Percentiles rank a stretch among this genome's conserved stretches.
Conservation (phyloP, 2,329 filamentous ascomycete species). For the Camillea tinctor region DNA sequence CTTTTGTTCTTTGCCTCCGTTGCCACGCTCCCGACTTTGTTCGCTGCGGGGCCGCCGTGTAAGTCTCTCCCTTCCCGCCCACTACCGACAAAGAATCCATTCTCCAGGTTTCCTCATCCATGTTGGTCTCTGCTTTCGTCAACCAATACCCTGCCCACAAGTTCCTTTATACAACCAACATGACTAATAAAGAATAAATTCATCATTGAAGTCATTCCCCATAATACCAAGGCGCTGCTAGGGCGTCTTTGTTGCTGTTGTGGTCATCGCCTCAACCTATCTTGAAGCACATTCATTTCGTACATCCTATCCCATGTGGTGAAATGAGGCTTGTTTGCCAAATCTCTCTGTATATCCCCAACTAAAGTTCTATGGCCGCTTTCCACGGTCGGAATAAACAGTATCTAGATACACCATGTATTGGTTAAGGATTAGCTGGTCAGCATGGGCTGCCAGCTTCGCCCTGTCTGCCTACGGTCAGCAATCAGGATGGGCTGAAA, state of each 20-base stretch:
- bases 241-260: conserved; percentile 19
- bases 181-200: conserved; percentile 15
- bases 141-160: conserved; percentile 8
- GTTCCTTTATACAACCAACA: conserved; percentile 6
- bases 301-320: conserved; percentile 15
- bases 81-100: conserved; percentile 18
- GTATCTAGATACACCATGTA: conserved; percentile 28
- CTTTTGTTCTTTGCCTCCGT: conserved; percentile 18
- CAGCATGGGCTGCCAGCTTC: conserved; percentile 30
- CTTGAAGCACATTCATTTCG: conserved; percentile 5
- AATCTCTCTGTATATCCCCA: conserved; percentile 5
- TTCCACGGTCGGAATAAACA: conserved; percentile 11
- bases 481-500: conserved; percentile 46
- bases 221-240: conserved; percentile 8
- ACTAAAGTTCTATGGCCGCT: conserved; percentile 8
- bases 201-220: conserved; percentile 19
- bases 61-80: conserved; percentile 15
- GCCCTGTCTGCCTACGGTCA: conserved; percentile 39
- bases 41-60: conserved; percentile 20
- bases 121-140: conserved; percentile 22
- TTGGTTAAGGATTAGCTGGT: conserved; percentile 23
- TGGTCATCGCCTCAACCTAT: conserved; percentile 15
- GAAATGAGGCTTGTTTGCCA: conserved; percentile 22
- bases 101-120: conserved; percentile 16
- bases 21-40: conserved; percentile 15